Base-by-base conservation (phyloP, 148 eudicot species). In the Chenopodium berlandieri region DNA sequence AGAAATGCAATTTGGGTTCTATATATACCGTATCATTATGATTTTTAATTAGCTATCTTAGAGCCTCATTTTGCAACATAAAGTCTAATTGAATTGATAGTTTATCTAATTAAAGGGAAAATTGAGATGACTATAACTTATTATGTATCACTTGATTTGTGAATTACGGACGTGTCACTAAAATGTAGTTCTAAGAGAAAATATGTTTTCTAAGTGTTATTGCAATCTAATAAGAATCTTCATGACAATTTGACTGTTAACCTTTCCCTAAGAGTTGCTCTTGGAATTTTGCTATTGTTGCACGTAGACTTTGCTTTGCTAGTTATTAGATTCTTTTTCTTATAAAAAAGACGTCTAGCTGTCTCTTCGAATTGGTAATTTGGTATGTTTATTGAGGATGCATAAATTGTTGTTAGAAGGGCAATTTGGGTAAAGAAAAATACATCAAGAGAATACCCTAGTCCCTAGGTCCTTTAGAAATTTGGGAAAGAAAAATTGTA, bases 31-130 rank as follows among this genome's bases (percentile, higher is more conserved):
- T 20, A 12, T 50, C 34, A 72, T 78, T 40, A n/a, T 8, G 40
- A 4, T 16, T 48, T 73, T 32, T 58, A 65, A 17, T 10, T 48
- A 78, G 73, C 50, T 67, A 66, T 16, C 2, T 50, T 72, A 58
- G 62, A 73, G 46, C 31, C 54, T 73, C 44, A 63, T 34, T 62
- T 10, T 40, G 78, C 65, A 58, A 27, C 71, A 73, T 80, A 20
- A 40, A 44, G 65, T 75, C 34, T 56, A 23, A 37, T 22, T 72
- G 12, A 40, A 62, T 34, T 4, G 58, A 50, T 20, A 60, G 37
- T 81, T 68, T 47, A n/a, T 37, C 64, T 74, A 60, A 74, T n/a
- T 62, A 62, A 62, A 56, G n/a, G 66, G 27, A 25, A 25, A 62
- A 20, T 62, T 19, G 65, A 62, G 23, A 62, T 40, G 65, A 62